phyloP scores from a whole-genome alignment of 140 eudicot genomes.

The Flaveria floridana region DNA sequence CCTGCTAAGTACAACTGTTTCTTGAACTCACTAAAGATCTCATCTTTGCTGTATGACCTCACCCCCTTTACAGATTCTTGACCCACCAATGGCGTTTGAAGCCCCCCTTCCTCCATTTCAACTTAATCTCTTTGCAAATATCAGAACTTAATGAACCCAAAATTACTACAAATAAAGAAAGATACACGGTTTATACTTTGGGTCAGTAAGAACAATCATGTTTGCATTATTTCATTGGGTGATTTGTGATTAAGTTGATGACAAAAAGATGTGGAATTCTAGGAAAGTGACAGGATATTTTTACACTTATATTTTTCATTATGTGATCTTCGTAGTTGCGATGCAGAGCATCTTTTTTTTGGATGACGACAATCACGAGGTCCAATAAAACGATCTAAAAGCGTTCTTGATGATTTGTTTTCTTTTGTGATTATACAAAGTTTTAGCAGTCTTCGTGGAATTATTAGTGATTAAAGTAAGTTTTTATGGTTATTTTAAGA shows the following conservation, averaged over 20 bases:
- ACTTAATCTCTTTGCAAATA: conserved; percentile 6
- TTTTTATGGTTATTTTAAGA: no score
- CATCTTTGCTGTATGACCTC: conserved; percentile 37
- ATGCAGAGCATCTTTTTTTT: conserved; percentile 5
- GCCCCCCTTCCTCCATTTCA: conserved; percentile 35
- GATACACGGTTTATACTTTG: neutral
- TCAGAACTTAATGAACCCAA: conserved; percentile 9
- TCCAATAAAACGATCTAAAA: neutral
- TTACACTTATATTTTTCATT: no score
- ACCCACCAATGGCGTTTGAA: conserved; percentile 37
- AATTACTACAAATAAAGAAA: neutral
- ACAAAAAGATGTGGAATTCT: no score
- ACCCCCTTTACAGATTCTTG: conserved; percentile 18
- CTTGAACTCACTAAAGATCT: conserved; percentile 48
- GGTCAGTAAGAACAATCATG: neutral
- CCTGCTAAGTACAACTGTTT: conserved; percentile 55
- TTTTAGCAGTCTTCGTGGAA: neutral
- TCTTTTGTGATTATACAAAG: neutral
- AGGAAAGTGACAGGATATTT: no score
- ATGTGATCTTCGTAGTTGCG: neutral
- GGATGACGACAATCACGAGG: conserved; percentile 4
- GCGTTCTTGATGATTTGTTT: neutral
- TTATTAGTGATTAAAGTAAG: neutral
- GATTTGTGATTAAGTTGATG: no score
- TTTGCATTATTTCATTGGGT: no score